These are phyloP conservation scores for Gleditsia sinensis DNA, from an alignment of 306 rosid genomes.

Conservation along the genomic window DNA sequence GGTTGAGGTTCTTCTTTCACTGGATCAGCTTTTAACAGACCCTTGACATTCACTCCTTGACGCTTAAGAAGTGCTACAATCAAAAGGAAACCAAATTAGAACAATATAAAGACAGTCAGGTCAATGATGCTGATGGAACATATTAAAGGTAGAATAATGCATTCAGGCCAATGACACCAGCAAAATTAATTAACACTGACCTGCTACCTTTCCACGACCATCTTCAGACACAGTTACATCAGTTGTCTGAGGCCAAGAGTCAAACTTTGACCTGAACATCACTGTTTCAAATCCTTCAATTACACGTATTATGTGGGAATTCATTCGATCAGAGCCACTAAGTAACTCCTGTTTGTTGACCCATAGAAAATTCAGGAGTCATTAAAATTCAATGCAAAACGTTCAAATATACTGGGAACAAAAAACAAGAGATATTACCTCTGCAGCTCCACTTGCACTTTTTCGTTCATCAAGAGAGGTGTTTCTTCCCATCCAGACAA, in stretches of 20 bases:
- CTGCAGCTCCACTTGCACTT: conserved; percentile 82
- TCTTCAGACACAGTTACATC: conserved; percentile 83
- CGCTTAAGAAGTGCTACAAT: conserved; percentile 82
- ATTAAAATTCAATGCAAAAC: conserved; percentile 27
- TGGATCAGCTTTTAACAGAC: conserved; percentile 84
- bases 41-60: conserved; percentile 91
- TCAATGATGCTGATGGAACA: conserved; percentile 3
- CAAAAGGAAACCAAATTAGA: conserved; percentile 23
- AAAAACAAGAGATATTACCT: conserved; percentile 50
- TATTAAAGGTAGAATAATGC: conserved; percentile 5
- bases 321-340: conserved; percentile 52
- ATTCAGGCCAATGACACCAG: conserved; percentile 7
- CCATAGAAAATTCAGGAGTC: conserved; percentile 27
- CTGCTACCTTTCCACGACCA: conserved; percentile 98
- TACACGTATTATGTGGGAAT: conserved; percentile 76
- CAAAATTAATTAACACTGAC: conserved; percentile 50
- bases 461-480: conserved; percentile 86
- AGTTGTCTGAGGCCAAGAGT: conserved; percentile 76
- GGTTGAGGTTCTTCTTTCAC: conserved; percentile 93
- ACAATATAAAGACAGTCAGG: background rate
- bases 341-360: conserved; percentile 61
- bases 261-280: conserved; percentile 78
- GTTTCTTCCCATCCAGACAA: conserved; percentile 93
- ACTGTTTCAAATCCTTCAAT: conserved; percentile 95
- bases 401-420: conserved; percentile 15